These are phyloP conservation scores for Fusarium sulawesiense DNA, from an alignment of 2,329 filamentous ascomycete species.

Conservation along the genomic window DNA sequence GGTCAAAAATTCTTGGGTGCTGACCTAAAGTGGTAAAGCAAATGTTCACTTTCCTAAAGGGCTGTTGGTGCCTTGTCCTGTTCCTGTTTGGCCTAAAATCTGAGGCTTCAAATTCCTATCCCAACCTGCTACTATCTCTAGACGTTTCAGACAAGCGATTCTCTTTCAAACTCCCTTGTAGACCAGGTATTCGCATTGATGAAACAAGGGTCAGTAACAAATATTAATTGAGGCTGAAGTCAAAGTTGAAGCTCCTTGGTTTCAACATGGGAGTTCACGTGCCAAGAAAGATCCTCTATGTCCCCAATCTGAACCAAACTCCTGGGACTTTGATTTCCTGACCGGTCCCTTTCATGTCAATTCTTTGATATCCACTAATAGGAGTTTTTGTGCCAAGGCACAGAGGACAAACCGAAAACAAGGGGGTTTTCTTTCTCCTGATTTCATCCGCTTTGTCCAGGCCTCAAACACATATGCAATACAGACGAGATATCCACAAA, in stretches of 20 bases:
- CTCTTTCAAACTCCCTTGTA: constrained; percentile 13
- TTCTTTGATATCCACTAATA: not conserved
- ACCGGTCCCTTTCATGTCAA: not conserved
- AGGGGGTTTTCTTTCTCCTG: constrained; percentile 3
- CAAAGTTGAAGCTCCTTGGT: constrained; percentile 7
- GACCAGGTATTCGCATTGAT: constrained; percentile 30
- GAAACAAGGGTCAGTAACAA: constrained; percentile 16
- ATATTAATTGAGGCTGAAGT: constrained; percentile 9
- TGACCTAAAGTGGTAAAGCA: constrained; percentile 39
- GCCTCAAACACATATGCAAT: not conserved
- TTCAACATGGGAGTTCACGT: constrained; percentile 28
- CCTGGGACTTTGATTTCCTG: not conserved
- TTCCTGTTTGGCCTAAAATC: constrained; percentile 3
- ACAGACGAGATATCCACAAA: constrained; percentile 21
- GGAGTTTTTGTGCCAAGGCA: not conserved
- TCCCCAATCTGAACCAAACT: constrained; percentile 1
- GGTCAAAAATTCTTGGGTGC: constrained; percentile 44
- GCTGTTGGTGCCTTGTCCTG: constrained; percentile 3
- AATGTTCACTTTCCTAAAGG: constrained; percentile 16
- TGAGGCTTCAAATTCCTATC: constrained; percentile 8
- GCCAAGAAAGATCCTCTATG: constrained; percentile 26
- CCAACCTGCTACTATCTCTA: constrained; percentile 12
- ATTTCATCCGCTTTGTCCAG: constrained; percentile 2
- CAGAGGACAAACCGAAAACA: not conserved
- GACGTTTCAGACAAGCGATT: constrained; percentile 28